Conservation (phyloP, 768 basidiomycete genomes). For the Lentinus brumalis region DNA sequence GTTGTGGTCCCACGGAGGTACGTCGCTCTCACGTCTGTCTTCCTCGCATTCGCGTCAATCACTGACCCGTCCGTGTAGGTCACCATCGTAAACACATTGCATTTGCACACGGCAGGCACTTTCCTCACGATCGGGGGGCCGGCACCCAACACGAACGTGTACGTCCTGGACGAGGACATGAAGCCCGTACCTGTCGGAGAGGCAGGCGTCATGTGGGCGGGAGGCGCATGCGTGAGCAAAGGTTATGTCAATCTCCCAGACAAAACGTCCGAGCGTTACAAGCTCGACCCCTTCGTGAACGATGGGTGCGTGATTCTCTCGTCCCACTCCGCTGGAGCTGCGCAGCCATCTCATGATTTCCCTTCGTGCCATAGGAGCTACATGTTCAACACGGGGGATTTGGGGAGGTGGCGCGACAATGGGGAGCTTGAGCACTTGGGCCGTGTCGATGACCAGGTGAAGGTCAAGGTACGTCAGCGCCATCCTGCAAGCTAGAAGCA, state of each 20-base stretch:
- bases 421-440: slow-evolving; percentile 61
- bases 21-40: slow-evolving; percentile 1
- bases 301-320: slow-evolving; percentile 41
- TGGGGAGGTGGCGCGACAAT: slow-evolving; percentile 55
- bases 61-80: slow-evolving; percentile 34
- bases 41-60: not conserved
- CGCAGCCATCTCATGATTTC: slow-evolving; percentile 19
- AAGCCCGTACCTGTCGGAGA: slow-evolving; percentile 35
- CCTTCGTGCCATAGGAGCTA: slow-evolving; percentile 7
- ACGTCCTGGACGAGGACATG: slow-evolving; percentile 37
- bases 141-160: slow-evolving; percentile 54
- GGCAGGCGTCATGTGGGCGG: slow-evolving; percentile 61
- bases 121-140: slow-evolving; percentile 53
- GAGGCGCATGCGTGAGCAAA: slow-evolving; percentile 56
- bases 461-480: slow-evolving; percentile 48
- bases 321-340: slow-evolving; percentile 6
- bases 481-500: not conserved
- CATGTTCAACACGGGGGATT: slow-evolving; percentile 69
- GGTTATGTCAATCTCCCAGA: slow-evolving; percentile 60
- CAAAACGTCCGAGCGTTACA: slow-evolving; percentile 54
- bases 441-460: slow-evolving; percentile 64
- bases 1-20: slow-evolving; percentile 61
- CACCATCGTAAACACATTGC: slow-evolving; percentile 60
- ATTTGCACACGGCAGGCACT: slow-evolving; percentile 43
- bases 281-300: slow-evolving; percentile 50